Evolutionary conservation across 2,329 filamentous ascomycete species (phyloP), one percentile per base, ranked within the genome.

Genomic region (Penicillium sp.): DNA sequence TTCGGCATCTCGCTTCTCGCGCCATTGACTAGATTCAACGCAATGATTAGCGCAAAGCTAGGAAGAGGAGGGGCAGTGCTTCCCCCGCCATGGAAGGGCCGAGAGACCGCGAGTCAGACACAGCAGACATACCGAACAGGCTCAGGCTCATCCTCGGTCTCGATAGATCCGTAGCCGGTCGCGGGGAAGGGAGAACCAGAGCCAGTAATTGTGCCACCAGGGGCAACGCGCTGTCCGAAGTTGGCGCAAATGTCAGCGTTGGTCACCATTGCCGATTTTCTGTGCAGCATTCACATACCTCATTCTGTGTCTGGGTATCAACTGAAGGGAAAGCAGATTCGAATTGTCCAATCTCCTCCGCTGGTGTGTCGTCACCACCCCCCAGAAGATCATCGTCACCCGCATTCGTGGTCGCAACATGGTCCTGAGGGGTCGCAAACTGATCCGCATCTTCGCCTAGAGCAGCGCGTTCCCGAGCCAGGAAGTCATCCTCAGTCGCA

Each of bases 391-490:
- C 86, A 54, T 93, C 86, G 54, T 85, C 82, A 46, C 74, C 78
- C 56, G 81, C 75, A 59, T 85, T 83, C 55, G 78, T 79, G 49
- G 79, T 75, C 66, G 75, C 75, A 69, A 61, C 64, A 43, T 69
- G 67, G 54, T 95, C 88, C 64, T 85, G 83, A 52, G 82, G 79
- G 29, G 87, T 86, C 54, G 85, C 79, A 70, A 98, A 98, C 74
- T 90, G 87, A 61, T 90, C 81, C 51, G 93, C 93, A 69, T 97
- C 93, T 55, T 95, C 93, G 57, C 93, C 93, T 6, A 98, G 82
- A 13, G 85, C 73, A 52, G 90, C 93, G 65, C 90, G 88, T 75
- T 98, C 93, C 59, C 91, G 88, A 54, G 88, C 84, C 42, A 97
- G 82, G 69, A 98, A 97, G 71, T 95, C 89, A 53, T 81, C 77